These are phyloP conservation scores for Pulveroboletus sp. DNA, from an alignment of 768 basidiomycete genomes.

Conservation along the genomic window DNA sequence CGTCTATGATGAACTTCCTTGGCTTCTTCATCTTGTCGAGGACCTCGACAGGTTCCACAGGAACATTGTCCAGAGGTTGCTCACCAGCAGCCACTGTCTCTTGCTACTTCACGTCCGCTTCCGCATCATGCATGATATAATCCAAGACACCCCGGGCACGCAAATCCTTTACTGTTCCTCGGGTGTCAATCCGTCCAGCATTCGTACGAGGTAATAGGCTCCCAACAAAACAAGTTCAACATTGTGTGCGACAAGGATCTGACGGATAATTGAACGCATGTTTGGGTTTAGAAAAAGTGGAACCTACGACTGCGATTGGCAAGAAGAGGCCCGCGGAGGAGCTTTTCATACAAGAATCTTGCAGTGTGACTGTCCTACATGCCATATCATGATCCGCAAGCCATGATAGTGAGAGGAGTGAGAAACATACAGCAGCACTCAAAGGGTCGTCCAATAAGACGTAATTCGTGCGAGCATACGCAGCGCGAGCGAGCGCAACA, in stretches of 20 bases:
- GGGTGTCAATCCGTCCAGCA: constrained; percentile 79
- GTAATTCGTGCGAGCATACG: constrained; percentile 68
- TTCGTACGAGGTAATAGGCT: constrained; percentile 68
- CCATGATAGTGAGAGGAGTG: background rate
- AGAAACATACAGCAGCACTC: constrained; percentile 67
- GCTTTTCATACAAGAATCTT: constrained; percentile 57
- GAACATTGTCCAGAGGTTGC: constrained; percentile 1
- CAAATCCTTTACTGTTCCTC: constrained; percentile 68
- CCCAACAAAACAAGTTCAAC: constrained; percentile 79
- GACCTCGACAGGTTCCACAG: constrained; percentile 1
- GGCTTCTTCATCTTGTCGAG: constrained; percentile 55
- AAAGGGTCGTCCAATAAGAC: constrained; percentile 81
- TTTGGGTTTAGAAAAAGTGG: background rate
- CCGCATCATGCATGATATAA: constrained; percentile 52
- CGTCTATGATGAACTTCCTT: constrained; percentile 74
- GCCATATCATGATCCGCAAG: background rate
- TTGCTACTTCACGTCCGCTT: constrained; percentile 48
- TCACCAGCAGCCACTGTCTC: constrained; percentile 25
- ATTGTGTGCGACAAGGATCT: constrained; percentile 80
- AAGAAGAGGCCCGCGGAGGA: constrained; percentile 66
- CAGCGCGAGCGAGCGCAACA: constrained; percentile 80
- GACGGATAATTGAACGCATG: background rate
- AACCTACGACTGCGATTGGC: constrained; percentile 56
- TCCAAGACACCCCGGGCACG: constrained; percentile 60
- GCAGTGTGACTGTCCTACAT: constrained; percentile 67